Evolutionary conservation across 2,329 filamentous ascomycete species (phyloP), one percentile per base, ranked within the genome.

Genomic region (Diaporthe vexans): DNA sequence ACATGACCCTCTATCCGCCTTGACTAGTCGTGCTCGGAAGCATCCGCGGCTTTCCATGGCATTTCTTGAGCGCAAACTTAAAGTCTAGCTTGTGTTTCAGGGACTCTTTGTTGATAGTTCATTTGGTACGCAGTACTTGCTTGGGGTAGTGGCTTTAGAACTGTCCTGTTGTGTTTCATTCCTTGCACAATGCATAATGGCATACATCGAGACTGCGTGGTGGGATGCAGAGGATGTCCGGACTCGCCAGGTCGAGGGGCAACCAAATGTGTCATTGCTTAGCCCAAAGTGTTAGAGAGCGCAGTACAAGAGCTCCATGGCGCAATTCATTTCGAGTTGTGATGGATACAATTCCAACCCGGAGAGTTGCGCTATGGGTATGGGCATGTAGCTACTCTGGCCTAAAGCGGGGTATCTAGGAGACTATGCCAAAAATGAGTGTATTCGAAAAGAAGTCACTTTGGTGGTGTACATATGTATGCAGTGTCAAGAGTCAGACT

Each of bases 11-110:
- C 24, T 33, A 19, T 21, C 40, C 15, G n/a, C 7, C n/a, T n/a
- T n/a, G 3, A 15, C 7, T 63, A 3, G 19, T 33, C 24, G 9
- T 19, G 10, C 4, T 26, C 17, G 24, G 59, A 29, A 48, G 17
- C 40, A 46, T 21, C 17, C 40, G 26, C 17, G 17, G 37, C n/a
- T 48, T 19, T 17, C 24, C 26, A 63, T 43, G 9, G 24, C 24
- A 46, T 19, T 63, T 48, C 59, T 48, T n/a, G 24, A 35, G 26
- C 46, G 24, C 29, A 52, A 67, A 67, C 26, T 52, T 46, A 52
- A 51, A 67, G 35, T 24, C 19, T 67, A 35, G 46, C 46, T 7
- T 19, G 61, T 21, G 26, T 65, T 65, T 65, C 61, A 35, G 43
- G 33, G 43, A 48, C 19, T 65, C 43, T 24, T 10, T n/a, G 11